Base-by-base conservation (phyloP, 2,329 filamentous ascomycete genomes). In the Pseudogymnoascus sp. region DNA sequence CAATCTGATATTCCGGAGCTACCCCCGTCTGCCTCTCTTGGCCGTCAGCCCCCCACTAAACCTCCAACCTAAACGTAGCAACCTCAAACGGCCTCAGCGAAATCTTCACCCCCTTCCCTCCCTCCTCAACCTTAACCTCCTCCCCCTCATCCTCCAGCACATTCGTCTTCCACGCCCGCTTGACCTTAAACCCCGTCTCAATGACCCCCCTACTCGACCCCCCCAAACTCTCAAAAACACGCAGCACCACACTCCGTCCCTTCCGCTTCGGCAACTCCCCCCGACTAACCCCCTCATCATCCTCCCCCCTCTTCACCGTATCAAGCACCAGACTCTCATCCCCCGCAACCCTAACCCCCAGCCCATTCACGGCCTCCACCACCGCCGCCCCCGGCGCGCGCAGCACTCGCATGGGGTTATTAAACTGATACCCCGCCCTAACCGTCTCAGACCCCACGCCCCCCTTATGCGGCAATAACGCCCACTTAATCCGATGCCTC, bases 231-330 rank as follows among this genome's bases (percentile, higher is more conserved):
- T 99, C 95, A 72, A 96, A 99, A 19, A 97, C 81, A 1, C 95
- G 83, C 64, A 97, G 68, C 65, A 99, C 87, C 56, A 97, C 82
- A 73, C 90, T 96, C 74, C 84, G 84, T 0, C 91, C 92, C 69
- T 85, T 83, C 64, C 89, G 85, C 67, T 79, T 79, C 2, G 84
- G 82, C 33, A 93, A 76, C 37, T 83, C 82, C 21, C 84, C 83
- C 14, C 81, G 76, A 50, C 81, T 85, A 47, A 92, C 83, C 68
- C 92, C 90, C 70, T 88, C 86, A 68, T 93, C 90, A 70, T 93
- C 90, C 72, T 93, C 90, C n/a, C 91, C 95, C 64, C 95, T 88
- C 82, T 99, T 99, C 74, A 99, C 82, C 0, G 87, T 88, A 73
- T 99, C 95, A 0, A 99, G 79, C 3, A 99, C 80, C 19, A 99